Evolutionary conservation across 768 basidiomycete species (phyloP), one percentile per base, ranked within the genome.

Genomic region (Tulasnella sp.): DNA sequence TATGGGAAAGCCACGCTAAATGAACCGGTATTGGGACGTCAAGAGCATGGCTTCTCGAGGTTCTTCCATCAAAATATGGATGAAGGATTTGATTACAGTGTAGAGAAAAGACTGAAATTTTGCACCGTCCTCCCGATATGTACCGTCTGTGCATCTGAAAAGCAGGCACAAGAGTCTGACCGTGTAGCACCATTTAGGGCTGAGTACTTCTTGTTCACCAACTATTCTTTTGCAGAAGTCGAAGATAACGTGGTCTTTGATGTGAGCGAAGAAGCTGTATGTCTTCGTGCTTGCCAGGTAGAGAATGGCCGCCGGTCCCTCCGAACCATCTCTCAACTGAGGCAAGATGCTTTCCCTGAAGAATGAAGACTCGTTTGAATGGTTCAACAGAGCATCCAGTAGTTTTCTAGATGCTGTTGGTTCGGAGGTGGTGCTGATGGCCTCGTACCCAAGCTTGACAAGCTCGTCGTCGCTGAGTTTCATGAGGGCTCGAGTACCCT

Each of bases 401-500:
- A 60, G 58, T n/a, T 9, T 28, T 31, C 9, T 16, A n/a, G 31
- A 60, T 7, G 54, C 8, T 7, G 18, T 28, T 20, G 11, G 5
- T 28, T 16, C 24, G 54, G 18, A 20, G 54, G 2, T 1, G 8
- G 54, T 20, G 8, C n/a, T 28, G n/a, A 60, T 60, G n/a, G 2
- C n/a, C n/a, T 60, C 16, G 24, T n/a, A 7, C 31, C 31, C 8
- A 12, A 9, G 28, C n/a, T 31, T n/a, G 12, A 9, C n/a, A 7
- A 60, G 58, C n/a, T 60, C 58, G 58, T 60, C 58, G n/a, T 60
- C 58, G n/a, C 58, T 60, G 58, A 60, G 58, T 31, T 31, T n/a
- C n/a, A 60, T n/a, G 24, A 60, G 31, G 8, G 58, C 58, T 31
- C 24, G 58, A 7, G 58, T 60, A 6, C 58, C 58, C 16, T 31